phyloP scores from a whole-genome alignment of 495 filamentous ascomycete species.

The Chaetomium fimeti region DNA sequence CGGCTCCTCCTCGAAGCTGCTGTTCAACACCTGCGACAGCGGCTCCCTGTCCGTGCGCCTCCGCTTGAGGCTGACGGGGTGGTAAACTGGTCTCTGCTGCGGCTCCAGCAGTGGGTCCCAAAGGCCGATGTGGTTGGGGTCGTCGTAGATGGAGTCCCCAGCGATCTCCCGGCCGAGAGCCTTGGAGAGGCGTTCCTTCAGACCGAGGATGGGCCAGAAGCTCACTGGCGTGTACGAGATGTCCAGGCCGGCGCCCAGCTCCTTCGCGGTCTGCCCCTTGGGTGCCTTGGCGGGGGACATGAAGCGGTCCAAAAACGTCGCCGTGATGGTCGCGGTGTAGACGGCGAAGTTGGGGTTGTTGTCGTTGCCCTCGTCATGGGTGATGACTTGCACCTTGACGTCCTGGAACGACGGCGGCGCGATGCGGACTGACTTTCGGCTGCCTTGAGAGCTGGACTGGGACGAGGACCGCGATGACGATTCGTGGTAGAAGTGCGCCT shows the following conservation, averaged over 20 bases:
- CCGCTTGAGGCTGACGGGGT: constrained; percentile 27
- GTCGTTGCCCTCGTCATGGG: constrained; percentile 36
- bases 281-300: constrained; percentile 38
- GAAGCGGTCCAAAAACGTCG: constrained; percentile 42
- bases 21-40: constrained; percentile 33
- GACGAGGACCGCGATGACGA: constrained; percentile 20
- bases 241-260: constrained; percentile 24
- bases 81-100: constrained; percentile 7
- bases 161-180: constrained; percentile 46
- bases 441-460: constrained; percentile 19
- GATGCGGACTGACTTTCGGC: constrained; percentile 18
- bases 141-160: constrained; percentile 34
- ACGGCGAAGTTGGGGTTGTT: constrained; percentile 41
- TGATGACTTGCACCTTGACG: constrained; percentile 43
- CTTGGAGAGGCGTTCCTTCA: constrained; percentile 49
- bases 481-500: constrained; percentile 42
- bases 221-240: constrained; percentile 43
- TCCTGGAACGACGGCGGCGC: constrained; percentile 33
- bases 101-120: constrained; percentile 34
- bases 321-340: constrained; percentile 44
- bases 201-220: constrained; percentile 47
- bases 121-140: constrained; percentile 38
- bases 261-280: neutral
- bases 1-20: constrained; percentile 39
- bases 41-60: constrained; percentile 26